These are phyloP conservation scores for Pyricularia grisea DNA, from an alignment of 2,329 filamentous ascomycete species.

Conservation along the genomic window DNA sequence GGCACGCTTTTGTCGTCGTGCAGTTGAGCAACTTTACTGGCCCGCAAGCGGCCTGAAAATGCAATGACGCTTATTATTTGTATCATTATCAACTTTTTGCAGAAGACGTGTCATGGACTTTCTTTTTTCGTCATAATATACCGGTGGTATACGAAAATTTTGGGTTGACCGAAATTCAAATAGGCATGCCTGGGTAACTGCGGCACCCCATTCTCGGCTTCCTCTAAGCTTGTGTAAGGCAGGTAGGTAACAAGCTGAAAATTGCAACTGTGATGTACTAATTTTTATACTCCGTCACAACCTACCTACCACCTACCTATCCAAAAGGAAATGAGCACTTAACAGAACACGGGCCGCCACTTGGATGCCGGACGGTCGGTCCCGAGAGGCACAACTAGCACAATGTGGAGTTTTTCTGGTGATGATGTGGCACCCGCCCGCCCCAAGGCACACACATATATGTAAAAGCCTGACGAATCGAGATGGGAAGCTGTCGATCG, in stretches of 20 bases:
- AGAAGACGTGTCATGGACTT: background rate
- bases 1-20: background rate
- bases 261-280: background rate
- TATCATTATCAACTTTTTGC: background rate
- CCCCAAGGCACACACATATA: background rate
- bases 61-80: background rate
- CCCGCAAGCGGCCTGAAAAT: background rate
- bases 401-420: background rate
- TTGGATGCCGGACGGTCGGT: background rate
- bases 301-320: background rate
- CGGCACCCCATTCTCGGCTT: too few relatives aligned
- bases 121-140: too few relatives aligned
- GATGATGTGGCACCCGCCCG: background rate
- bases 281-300: too few relatives aligned
- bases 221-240: too few relatives aligned
- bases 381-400: background rate
- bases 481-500: background rate
- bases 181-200: too few relatives aligned
- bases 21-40: background rate
- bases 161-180: too few relatives aligned
- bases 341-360: background rate
- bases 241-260: background rate
- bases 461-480: background rate
- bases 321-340: background rate
- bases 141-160: too few relatives aligned